Evolutionary conservation across 768 basidiomycete species (phyloP).

Genomic region (Brasilioporus rufonigricans): DNA sequence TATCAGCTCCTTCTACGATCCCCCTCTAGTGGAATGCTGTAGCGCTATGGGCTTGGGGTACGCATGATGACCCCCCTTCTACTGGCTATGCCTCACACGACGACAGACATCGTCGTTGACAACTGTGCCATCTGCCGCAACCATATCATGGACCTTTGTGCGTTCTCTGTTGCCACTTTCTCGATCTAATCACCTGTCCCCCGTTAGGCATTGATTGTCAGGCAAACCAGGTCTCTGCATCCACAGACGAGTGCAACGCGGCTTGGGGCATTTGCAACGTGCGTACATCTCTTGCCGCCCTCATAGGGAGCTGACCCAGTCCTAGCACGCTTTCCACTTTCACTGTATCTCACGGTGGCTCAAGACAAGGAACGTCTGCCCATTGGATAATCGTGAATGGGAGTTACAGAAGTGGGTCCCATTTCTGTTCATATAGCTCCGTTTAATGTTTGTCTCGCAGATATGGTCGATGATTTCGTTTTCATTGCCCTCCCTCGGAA

Average conservation of each 20-base stretch:
- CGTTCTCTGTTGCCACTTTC: conserved; percentile 28
- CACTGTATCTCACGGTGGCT: conserved; percentile 99
- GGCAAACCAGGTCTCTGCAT: conserved; percentile 96
- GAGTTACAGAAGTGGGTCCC: conserved; percentile 88
- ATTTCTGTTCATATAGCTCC: background rate
- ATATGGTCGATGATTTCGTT: conserved; percentile 39
- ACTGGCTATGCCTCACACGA: conserved; percentile 10
- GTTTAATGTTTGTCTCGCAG: conserved; percentile 20
- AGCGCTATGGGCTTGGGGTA: conserved; percentile 98
- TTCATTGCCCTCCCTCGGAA: background rate
- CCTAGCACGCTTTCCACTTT: conserved; percentile 97
- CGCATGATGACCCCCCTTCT: conserved; percentile 15
- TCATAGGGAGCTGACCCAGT: background rate
- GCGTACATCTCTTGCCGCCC: background rate
- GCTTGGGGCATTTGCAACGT: conserved; percentile 99
- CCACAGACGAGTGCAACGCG: conserved; percentile 95
- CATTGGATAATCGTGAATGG: conserved; percentile 95
- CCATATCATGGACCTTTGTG: conserved; percentile 99
- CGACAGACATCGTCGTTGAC: conserved; percentile 92
- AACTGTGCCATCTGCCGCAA: conserved; percentile 99
- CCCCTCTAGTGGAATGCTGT: conserved; percentile 92
- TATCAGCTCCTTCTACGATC: background rate
- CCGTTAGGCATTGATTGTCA: conserved; percentile 95
- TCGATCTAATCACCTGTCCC: conserved; percentile 4
- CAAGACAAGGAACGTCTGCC: conserved; percentile 95